Base-by-base conservation (phyloP, 1,139 yeast species). In the Geotrichum restrictum region DNA sequence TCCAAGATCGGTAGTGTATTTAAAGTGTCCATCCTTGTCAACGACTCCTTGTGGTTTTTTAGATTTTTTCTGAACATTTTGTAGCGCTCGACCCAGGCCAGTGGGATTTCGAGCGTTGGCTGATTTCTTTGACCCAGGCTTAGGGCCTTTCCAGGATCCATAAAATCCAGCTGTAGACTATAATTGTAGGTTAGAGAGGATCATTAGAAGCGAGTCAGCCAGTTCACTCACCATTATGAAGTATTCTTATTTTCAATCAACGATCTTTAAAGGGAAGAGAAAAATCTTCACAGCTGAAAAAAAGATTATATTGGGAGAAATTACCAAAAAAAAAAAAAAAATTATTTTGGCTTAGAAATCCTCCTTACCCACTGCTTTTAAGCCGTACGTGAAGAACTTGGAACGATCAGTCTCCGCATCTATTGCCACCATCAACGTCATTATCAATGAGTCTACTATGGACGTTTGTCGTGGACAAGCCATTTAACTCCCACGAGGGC, bases 31-130 rank as follows among this genome's bases (percentile, higher is more conserved):
- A 38, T 87, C 94, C 60, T 94, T 94, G 73, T 86, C 94, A 33
- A 95, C 95, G 52, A 86, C 74, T 60, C 74, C 80, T 63, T 84
- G 83, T 54, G 87, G 78, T 55, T 79, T 78, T 65, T 86, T 84
- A 62, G 85, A 91, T 59, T 75, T 74, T 49, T 80, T 75, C 67
- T 91, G 80, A 55, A 83, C 85, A 69, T 87, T 85, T 56, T 86
- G 85, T 59, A 91, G 83, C 14, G 93, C 76, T 65, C 95, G 78
- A 46, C 98, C 98, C 52, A 91, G 74, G 13, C 96, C 98, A 58
- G 88, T 82, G 10, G 80, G 73, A 64, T 89, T 89, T 65, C 85
- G 88, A 66, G 87, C 87, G 71, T 85, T 88, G 61, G 85, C 89
- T 45, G 72, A 59, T 49, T 67, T 65, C 36, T 54, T 59, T 1